Percentiles rank a stretch among this genome's conserved stretches.
These are phyloP conservation scores for Phytophthora constricta DNA, from an alignment of 352 stramenopile genomes.

Conservation along the genomic window DNA sequence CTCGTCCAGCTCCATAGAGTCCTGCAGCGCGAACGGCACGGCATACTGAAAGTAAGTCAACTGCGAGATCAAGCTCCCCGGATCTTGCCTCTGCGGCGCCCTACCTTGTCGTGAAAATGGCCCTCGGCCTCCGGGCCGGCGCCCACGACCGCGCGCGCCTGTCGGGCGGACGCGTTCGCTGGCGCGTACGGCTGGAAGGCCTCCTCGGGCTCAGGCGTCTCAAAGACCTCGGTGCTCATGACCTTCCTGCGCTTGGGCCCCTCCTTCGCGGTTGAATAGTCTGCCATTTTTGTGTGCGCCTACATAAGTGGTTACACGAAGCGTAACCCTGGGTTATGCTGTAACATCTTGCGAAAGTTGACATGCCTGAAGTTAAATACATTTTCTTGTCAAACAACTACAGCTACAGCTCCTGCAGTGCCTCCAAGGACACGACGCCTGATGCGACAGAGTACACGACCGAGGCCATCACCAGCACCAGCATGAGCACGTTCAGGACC, in stretches of 20 bases:
- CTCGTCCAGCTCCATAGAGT: conserved; percentile 70
- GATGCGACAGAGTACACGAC: conserved; percentile 36
- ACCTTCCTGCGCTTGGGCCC: conserved; percentile 52
- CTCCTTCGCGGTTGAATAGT: conserved; percentile 47
- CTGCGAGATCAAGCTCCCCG: not conserved
- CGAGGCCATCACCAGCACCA: conserved; percentile 30
- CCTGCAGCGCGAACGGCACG: conserved; percentile 35
- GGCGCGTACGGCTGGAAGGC: conserved; percentile 67
- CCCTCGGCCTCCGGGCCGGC: conserved; percentile 43
- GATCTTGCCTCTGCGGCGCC: not conserved
- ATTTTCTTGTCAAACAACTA: conserved; percentile 22
- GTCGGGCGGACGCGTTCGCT: conserved; percentile 36
- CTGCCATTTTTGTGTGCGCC: conserved; percentile 1
- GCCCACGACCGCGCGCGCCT: conserved; percentile 15
- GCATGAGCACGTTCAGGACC: conserved; percentile 23
- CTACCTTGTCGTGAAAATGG: conserved; percentile 69
- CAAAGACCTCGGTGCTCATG: conserved; percentile 80
- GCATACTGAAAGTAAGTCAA: conserved; percentile 3
- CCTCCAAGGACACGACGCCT: conserved; percentile 13
- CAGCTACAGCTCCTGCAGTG: not conserved
- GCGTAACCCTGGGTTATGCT: not conserved
- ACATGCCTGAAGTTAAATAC: not conserved
- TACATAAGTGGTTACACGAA: not conserved
- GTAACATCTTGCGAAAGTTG: conserved; percentile 1
- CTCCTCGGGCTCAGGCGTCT: conserved; percentile 74